Percentiles rank a stretch among this genome's conserved stretches.
Evolutionary conservation across 2,329 filamentous ascomycete genomes (phyloP).

Genomic region (Microsporum audouinii): DNA sequence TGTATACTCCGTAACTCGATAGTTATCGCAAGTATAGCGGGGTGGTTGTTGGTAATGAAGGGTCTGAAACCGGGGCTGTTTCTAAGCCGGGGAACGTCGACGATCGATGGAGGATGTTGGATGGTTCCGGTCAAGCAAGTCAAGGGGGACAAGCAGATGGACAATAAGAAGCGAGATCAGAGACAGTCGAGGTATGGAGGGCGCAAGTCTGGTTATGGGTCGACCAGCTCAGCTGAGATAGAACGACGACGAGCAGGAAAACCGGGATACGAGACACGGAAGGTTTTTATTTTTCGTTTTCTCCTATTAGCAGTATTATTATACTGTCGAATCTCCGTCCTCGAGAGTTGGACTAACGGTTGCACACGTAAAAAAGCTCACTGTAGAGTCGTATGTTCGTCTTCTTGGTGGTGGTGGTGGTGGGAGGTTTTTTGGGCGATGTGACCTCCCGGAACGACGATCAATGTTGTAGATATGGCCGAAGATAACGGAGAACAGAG

Average conservation of each 20-base stretch:
- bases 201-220: background rate
- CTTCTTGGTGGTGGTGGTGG: background rate
- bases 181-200: background rate
- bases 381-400: background rate
- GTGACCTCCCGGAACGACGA: background rate
- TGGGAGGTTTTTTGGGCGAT: background rate
- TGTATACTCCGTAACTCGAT: background rate
- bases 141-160: background rate
- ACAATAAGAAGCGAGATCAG: background rate
- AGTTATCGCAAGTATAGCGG: background rate
- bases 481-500: background rate
- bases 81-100: background rate
- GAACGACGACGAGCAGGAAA: slow-evolving; percentile 1
- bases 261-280: slow-evolving; percentile 6
- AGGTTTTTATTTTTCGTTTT: background rate
- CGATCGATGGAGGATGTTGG: background rate
- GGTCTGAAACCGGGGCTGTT: slow-evolving; percentile 1
- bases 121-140: background rate
- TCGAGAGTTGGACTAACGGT: background rate
- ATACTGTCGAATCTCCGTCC: no score
- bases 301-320: no score
- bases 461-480: background rate
- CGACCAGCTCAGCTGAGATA: background rate
- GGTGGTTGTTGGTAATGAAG: background rate
- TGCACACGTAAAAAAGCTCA: background rate